Evolutionary conservation across 495 filamentous ascomycete species (phyloP).

Genomic region (Bacidia gigantensis): DNA sequence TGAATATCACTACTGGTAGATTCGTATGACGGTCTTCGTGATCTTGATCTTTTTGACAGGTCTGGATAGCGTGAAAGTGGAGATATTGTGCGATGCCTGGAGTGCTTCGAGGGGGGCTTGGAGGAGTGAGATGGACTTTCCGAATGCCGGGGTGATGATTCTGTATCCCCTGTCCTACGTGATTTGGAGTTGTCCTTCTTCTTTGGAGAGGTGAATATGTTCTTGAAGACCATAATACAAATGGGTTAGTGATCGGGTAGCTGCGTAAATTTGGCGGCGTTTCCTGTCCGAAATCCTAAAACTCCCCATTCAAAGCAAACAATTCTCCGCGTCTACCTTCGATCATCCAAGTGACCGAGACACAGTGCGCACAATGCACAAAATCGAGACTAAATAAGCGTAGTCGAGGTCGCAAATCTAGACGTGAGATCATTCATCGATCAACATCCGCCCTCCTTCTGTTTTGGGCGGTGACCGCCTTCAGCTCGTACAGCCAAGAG

Average conservation of each 20-base stretch:
- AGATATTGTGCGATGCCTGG: conserved; percentile 9
- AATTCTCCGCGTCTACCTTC: too few species aligned
- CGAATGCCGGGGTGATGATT: conserved; percentile 8
- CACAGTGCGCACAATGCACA: too few species aligned
- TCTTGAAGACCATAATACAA: conserved; percentile 24
- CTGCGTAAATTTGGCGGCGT: neutral
- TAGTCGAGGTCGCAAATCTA: too few species aligned
- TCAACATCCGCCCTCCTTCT: too few species aligned
- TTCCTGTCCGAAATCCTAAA: too few species aligned
- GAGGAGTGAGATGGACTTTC: conserved; percentile 6
- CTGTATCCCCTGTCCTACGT: conserved; percentile 12
- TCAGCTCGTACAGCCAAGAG: neutral
- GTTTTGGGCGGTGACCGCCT: too few species aligned
- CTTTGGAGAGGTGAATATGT: conserved; percentile 27
- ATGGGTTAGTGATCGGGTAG: neutral
- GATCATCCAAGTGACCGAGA: too few species aligned
- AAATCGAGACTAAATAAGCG: too few species aligned
- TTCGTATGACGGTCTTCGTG: conserved; percentile 18
- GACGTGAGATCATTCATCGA: too few species aligned
- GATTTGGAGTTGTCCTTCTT: conserved; percentile 15
- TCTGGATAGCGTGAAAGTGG: conserved; percentile 8
- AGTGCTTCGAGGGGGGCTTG: conserved; percentile 10
- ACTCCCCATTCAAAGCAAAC: too few species aligned
- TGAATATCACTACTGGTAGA: conserved; percentile 43
- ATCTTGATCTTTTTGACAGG: conserved; percentile 25